Conservation (phyloP, 2,329 filamentous ascomycete genomes). For the Xylariales sp. region DNA sequence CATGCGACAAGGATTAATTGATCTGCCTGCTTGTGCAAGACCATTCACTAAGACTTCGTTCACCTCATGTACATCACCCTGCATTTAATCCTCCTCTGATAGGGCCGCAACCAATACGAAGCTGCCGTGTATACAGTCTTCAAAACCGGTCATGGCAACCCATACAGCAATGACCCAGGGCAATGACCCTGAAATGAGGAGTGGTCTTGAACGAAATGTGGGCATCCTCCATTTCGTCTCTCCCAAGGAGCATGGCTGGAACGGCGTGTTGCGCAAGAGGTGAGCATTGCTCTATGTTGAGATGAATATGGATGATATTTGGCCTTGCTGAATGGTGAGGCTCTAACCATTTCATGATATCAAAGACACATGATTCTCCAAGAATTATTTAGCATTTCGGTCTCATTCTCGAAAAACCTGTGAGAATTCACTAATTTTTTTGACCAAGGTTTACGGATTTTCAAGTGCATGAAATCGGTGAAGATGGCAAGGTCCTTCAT, state of each 20-base stretch:
- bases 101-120: no score
- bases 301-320: no score
- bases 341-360: no score
- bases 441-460: constrained; percentile 76
- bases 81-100: no score
- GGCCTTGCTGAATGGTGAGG: no score
- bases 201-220: constrained; percentile 25
- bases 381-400: constrained; percentile 3
- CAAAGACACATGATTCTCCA: background rate
- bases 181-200: constrained; percentile 23
- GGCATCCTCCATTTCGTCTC: constrained; percentile 38
- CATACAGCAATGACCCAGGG: constrained; percentile 30
- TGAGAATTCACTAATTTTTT: constrained; percentile 14
- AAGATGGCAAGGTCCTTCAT: constrained; percentile 72
- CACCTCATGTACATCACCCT: no score
- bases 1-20: no score
- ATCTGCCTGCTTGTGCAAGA: no score
- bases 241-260: constrained; percentile 34
- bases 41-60: no score
- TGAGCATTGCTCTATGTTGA: constrained; percentile 23
- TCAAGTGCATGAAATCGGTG: constrained; percentile 81
- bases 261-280: constrained; percentile 40
- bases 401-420: background rate
- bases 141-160: constrained; percentile 29
- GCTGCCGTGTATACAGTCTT: no score